Evolutionary conservation across 768 basidiomycete genomes (phyloP).

Genomic region (Sistotremastrum niveocremeum): DNA sequence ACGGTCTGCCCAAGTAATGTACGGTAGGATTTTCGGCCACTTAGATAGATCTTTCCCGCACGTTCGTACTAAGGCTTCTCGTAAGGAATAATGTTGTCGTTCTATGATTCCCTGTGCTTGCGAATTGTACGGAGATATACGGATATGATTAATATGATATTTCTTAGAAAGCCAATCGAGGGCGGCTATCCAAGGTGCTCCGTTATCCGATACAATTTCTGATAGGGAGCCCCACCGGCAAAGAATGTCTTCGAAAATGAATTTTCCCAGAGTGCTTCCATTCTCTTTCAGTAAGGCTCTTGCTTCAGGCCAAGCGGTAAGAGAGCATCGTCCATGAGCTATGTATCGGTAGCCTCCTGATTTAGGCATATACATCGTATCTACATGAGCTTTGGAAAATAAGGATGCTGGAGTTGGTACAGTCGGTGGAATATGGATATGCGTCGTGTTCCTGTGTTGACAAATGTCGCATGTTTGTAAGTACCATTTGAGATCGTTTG

Average conservation of each 20-base stretch:
- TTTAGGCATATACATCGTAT: constrained; percentile 14
- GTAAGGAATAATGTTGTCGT: constrained; percentile 17
- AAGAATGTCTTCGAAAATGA: constrained; percentile 20
- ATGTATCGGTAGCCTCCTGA: neutral
- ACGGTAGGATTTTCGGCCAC: constrained; percentile 14
- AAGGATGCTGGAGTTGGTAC: constrained; percentile 8
- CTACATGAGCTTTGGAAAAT: constrained; percentile 5
- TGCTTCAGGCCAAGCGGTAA: neutral
- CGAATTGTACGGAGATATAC: constrained; percentile 22
- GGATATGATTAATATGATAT: constrained; percentile 14
- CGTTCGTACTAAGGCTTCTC: constrained; percentile 19
- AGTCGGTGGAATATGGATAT: constrained; percentile 7
- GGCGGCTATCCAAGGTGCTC: constrained; percentile 12
- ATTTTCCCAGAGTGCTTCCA: constrained; percentile 11
- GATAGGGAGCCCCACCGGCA: constrained; percentile 17
- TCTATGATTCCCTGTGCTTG: constrained; percentile 25
- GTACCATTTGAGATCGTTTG: constrained; percentile 8
- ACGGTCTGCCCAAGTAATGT: constrained; percentile 14
- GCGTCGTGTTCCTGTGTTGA: constrained; percentile 7
- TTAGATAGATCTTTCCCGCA: constrained; percentile 7
- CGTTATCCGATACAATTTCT: constrained; percentile 19
- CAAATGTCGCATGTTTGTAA: constrained; percentile 11
- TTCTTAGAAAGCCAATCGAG: constrained; percentile 5
- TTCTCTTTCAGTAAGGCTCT: constrained; percentile 9
- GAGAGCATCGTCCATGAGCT: neutral